These are phyloP conservation scores for Leishmania braziliensis DNA, from an alignment of 208 protist species.

Conservation along the genomic window DNA sequence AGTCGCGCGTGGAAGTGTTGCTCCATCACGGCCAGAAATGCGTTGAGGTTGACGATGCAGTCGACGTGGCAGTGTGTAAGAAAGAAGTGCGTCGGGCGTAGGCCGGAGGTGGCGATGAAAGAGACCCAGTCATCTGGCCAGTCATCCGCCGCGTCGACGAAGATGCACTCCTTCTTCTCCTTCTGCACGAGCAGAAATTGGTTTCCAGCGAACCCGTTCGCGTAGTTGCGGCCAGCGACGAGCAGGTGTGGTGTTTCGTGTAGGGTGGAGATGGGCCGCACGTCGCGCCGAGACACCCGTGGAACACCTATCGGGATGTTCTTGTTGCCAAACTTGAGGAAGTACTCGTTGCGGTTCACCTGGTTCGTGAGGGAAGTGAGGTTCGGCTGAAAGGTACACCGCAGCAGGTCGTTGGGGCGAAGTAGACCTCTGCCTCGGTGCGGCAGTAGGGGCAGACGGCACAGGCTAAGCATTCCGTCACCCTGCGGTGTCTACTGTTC, in stretches of 20 bases:
- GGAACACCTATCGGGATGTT: constrained; percentile 54
- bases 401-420: constrained; percentile 20
- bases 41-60: constrained; percentile 84
- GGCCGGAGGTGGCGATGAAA: constrained; percentile 65
- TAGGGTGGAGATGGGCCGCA: constrained; percentile 71
- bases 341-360: constrained; percentile 69
- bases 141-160: constrained; percentile 89
- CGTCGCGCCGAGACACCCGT: constrained; percentile 64
- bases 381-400: constrained; percentile 67
- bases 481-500: neutral
- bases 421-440: constrained; percentile 11
- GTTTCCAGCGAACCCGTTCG: constrained; percentile 86
- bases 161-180: constrained; percentile 68
- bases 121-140: constrained; percentile 91
- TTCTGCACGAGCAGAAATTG: constrained; percentile 86
- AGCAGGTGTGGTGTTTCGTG: constrained; percentile 86
- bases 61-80: constrained; percentile 91
- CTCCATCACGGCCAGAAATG: constrained; percentile 71
- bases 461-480: neutral
- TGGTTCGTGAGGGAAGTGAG: constrained; percentile 87
- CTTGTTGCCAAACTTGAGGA: constrained; percentile 71
- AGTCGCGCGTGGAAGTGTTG: constrained; percentile 39
- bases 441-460: neutral
- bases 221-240: constrained; percentile 74
- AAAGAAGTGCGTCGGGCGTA: constrained; percentile 79